Base-by-base conservation (phyloP, 2,329 filamentous ascomycete species). In the Acephala macrosclerotiorum region DNA sequence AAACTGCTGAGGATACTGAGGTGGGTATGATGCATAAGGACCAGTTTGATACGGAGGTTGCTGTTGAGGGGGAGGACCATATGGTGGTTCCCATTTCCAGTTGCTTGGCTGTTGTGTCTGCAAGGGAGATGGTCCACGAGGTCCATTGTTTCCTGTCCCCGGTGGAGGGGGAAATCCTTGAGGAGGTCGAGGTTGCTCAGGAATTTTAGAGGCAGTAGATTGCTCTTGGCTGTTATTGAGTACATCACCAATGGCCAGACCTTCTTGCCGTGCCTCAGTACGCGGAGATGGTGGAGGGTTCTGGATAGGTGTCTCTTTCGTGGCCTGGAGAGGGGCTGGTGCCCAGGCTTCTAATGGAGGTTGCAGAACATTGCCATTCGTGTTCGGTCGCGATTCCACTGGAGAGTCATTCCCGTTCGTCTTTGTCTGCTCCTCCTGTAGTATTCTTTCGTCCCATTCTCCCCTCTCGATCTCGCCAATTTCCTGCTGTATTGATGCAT, bases 381-480 rank as follows among this genome's bases (percentile, higher is more conserved):
- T 60, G 35, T 64, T 68, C 35, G 63, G 60, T 49, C 51, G 45
- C 11, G 58, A 11, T 12, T 56, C 49, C 22, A 65, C 60, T 16
- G 55, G 22, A 40, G 58, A 25, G 14, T 49, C 66, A 59, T 64
- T 71, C 51, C 60, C 67, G 33, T 64, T 72, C 14, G 57, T 59
- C 42, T 63, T 26, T 26, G 61, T 59, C 29, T 33, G 58, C 16
- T 74, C 71, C 58, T 76, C 75, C 47, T 70, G 61, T 45, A 71
- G 60, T 61, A 76, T 70, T 36, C 71, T 71, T 42, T 84, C 80
- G 67, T 87, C 83, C 77, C 80, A 83, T 61, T 84, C 81, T 53
- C 85, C 86, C 73, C 84, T 83, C 76, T 94, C 87, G 58, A 96
- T 84, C 65, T 89, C 84, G 45, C 83, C 80, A 59, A 96, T 87